phyloP scores from a whole-genome alignment of 2,329 filamentous ascomycete species.

The Colletotrichum falcatum region DNA sequence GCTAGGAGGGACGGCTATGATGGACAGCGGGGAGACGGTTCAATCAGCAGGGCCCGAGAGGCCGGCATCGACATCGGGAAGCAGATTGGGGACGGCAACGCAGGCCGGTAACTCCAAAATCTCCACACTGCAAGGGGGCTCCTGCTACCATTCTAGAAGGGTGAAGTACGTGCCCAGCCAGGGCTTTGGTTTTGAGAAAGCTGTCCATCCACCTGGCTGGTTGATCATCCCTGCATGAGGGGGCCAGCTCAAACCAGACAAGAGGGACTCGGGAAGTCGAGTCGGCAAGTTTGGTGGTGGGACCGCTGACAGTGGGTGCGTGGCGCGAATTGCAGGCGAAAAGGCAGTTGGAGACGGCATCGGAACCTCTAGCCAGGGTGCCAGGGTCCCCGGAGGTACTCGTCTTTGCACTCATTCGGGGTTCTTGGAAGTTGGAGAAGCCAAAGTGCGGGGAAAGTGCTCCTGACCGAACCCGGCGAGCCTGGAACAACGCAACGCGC shows the following conservation, averaged over 20 bases:
- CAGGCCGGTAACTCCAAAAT: constrained; percentile 36
- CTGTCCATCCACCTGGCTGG: constrained; percentile 12
- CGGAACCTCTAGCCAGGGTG: neutral
- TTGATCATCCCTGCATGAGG: constrained; percentile 27
- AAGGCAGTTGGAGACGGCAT: constrained; percentile 23
- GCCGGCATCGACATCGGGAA: constrained; percentile 37
- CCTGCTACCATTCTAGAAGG: neutral
- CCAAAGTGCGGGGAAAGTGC: constrained; percentile 32
- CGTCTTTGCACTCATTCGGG: neutral
- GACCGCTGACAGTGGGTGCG: constrained; percentile 7
- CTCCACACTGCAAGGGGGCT: constrained; percentile 8
- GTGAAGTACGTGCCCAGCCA: constrained; percentile 1
- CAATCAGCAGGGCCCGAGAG: constrained; percentile 23
- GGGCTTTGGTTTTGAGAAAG: neutral
- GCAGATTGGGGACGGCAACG: constrained; percentile 30
- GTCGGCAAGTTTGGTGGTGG: constrained; percentile 37
- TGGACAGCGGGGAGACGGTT: constrained; percentile 28
- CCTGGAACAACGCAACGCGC: neutral
- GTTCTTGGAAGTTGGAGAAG: constrained; percentile 36
- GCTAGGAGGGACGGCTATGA: constrained; percentile 14
- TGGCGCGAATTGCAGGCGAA: neutral
- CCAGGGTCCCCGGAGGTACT: neutral
- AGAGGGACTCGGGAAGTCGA: constrained; percentile 37
- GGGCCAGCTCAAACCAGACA: constrained; percentile 20
- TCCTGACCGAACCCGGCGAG: neutral